Evolutionary conservation across 2,329 filamentous ascomycete genomes (phyloP).

Genomic region (Uncinocarpus reesii): DNA sequence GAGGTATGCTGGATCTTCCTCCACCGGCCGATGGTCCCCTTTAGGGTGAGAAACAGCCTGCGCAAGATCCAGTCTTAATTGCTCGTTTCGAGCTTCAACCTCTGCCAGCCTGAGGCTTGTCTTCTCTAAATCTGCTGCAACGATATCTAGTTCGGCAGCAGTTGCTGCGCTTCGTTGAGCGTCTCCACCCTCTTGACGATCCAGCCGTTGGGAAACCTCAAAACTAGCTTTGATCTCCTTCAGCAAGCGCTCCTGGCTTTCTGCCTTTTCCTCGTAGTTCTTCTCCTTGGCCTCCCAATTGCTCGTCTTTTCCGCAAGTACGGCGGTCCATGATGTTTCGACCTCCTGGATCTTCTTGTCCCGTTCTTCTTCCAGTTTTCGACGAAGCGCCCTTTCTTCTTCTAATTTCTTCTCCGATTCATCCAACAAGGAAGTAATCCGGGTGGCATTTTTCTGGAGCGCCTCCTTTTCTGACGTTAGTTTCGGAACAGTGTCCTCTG

Average conservation of each 20-base stretch:
- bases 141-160: conserved; percentile 85
- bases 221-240: conserved; percentile 96
- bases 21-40: conserved; percentile 51
- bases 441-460: conserved; percentile 66
- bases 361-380: conserved; percentile 64
- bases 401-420: conserved; percentile 72
- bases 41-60: conserved; percentile 69
- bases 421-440: conserved; percentile 70
- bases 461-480: conserved; percentile 80
- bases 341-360: conserved; percentile 79
- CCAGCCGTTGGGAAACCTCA: conserved; percentile 85
- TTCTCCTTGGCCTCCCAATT: conserved; percentile 96
- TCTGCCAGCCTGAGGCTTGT: conserved; percentile 80
- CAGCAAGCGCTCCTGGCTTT: conserved; percentile 82
- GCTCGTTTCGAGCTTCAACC: conserved; percentile 87
- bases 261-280: conserved; percentile 80
- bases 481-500: conserved; percentile 85
- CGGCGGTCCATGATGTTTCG: conserved; percentile 78
- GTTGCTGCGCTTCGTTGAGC: conserved; percentile 56
- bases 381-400: conserved; percentile 60
- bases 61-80: conserved; percentile 78
- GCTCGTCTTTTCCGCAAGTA: conserved; percentile 83
- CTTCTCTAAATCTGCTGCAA: conserved; percentile 80
- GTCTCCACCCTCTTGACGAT: conserved; percentile 54
- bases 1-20: conserved; percentile 84